phyloP scores from a whole-genome alignment of 2,329 filamentous ascomycete species.

The Taxawa tesnikishii region DNA sequence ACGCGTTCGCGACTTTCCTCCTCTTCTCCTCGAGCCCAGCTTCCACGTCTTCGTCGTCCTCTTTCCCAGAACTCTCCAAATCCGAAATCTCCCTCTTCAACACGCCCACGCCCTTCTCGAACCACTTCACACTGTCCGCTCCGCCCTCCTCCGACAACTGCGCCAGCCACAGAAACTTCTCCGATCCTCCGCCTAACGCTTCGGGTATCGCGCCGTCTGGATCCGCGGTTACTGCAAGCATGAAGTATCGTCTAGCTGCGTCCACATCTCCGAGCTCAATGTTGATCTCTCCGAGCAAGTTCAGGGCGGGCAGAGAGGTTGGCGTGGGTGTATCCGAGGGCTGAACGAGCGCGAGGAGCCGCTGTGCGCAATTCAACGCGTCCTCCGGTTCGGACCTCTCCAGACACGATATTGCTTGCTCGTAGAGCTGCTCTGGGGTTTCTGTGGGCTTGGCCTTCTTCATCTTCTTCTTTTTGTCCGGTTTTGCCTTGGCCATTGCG shows the following conservation, averaged over 20 bases:
- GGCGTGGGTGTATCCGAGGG: constrained; percentile 12
- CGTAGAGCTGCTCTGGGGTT: constrained; percentile 42
- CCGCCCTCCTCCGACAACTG: constrained; percentile 64
- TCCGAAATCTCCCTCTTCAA: constrained; percentile 56
- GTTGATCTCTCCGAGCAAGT: constrained; percentile 68
- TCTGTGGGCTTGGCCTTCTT: constrained; percentile 25
- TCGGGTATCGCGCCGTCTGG: constrained; percentile 59
- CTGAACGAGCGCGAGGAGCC: constrained; percentile 38
- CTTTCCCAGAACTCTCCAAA: constrained; percentile 18
- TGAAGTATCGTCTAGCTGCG: constrained; percentile 58
- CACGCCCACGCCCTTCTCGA: constrained; percentile 55
- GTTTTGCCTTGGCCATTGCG: constrained; percentile 41
- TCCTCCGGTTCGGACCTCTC: constrained; percentile 46
- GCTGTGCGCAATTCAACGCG: constrained; percentile 42
- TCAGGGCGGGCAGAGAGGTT: constrained; percentile 51
- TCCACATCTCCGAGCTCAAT: constrained; percentile 75
- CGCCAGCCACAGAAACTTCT: constrained; percentile 91
- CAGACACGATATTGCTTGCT: constrained; percentile 42
- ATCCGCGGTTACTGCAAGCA: constrained; percentile 63
- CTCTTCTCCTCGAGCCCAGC: constrained; percentile 53
- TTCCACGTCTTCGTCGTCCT: constrained; percentile 21
- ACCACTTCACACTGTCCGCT: constrained; percentile 47
- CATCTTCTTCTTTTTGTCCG: constrained; percentile 28
- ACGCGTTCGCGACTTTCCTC: constrained; percentile 72
- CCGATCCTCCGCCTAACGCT: constrained; percentile 65